Conservation (phyloP, 768 basidiomycete species). For the Podaxis sp. region DNA sequence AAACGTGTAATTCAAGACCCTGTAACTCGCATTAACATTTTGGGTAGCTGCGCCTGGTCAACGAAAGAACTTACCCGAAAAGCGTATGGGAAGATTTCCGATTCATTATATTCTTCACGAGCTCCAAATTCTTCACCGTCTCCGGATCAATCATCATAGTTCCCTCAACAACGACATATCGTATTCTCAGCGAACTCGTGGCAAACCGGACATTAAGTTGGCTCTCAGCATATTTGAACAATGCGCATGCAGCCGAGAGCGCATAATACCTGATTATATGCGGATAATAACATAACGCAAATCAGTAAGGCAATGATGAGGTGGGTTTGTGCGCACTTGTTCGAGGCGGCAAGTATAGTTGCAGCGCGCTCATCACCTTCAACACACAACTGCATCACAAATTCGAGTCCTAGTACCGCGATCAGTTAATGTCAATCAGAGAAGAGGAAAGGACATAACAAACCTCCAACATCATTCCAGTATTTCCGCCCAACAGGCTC, state of each 20-base stretch:
- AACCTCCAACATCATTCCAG: conserved; percentile 84
- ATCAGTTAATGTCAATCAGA: neutral
- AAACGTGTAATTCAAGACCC: conserved; percentile 73
- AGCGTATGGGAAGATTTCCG: conserved; percentile 72
- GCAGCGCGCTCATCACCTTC: conserved; percentile 81
- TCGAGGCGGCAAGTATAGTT: conserved; percentile 70
- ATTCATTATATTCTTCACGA: conserved; percentile 70
- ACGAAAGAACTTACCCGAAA: conserved; percentile 53
- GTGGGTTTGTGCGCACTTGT: conserved; percentile 56
- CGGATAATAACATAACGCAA: neutral
- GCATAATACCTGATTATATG: conserved; percentile 68
- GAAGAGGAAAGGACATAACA: conserved; percentile 10
- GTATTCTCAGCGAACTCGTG: conserved; percentile 63
- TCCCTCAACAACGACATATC: conserved; percentile 78
- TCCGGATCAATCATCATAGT: conserved; percentile 95
- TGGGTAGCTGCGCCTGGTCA: neutral
- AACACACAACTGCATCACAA: conserved; percentile 70
- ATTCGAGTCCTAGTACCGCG: conserved; percentile 60
- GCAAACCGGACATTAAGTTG: conserved; percentile 71
- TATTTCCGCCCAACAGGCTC: conserved; percentile 74
- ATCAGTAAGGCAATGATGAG: neutral
- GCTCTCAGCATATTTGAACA: conserved; percentile 81
- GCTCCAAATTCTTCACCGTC: conserved; percentile 83
- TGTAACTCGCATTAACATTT: conserved; percentile 21
- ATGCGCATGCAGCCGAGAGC: conserved; percentile 77